phyloP scores from a whole-genome alignment of 2,329 filamentous ascomycete genomes.

The Leptographium radiaticola region DNA sequence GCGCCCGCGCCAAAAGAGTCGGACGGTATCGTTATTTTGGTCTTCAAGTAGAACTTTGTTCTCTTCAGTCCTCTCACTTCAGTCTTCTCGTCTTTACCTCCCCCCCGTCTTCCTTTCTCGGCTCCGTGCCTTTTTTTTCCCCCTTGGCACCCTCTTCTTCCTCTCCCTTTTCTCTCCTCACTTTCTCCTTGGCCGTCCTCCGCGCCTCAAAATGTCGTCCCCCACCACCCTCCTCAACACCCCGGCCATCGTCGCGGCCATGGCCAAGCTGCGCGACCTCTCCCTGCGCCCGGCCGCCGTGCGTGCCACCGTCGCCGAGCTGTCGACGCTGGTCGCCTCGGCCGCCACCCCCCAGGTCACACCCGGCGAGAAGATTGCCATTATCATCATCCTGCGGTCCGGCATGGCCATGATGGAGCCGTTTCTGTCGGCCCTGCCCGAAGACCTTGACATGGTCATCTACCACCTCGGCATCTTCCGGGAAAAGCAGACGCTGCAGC shows the following conservation, averaged over 20 bases:
- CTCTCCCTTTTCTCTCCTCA: not conserved
- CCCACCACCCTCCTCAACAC: conserved; percentile 49
- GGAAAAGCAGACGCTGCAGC: conserved; percentile 71
- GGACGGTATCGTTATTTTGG: too few relatives aligned
- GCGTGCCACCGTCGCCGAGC: conserved; percentile 66
- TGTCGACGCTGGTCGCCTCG: conserved; percentile 70
- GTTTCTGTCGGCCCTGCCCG: conserved; percentile 70
- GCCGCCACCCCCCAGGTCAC: conserved; percentile 47
- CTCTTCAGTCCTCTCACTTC: not conserved
- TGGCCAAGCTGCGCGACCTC: conserved; percentile 53
- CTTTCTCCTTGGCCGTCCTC: not conserved
- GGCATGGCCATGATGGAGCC: conserved; percentile 76
- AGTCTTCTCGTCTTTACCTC: not conserved
- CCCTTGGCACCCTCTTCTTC: not conserved
- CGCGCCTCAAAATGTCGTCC: conserved; percentile 1
- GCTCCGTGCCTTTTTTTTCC: too few relatives aligned
- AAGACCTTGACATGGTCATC: conserved; percentile 55
- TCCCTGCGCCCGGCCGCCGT: conserved; percentile 58
- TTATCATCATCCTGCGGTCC: conserved; percentile 84
- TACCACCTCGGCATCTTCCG: conserved; percentile 93
- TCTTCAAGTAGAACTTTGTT: not conserved
- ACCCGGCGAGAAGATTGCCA: conserved; percentile 53
- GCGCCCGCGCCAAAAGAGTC: too few relatives aligned
- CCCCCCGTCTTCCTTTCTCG: not conserved
- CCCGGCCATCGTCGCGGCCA: conserved; percentile 65